Evolutionary conservation across 2,329 filamentous ascomycete genomes (phyloP).

Genomic region (Neofusicoccum laricinum): DNA sequence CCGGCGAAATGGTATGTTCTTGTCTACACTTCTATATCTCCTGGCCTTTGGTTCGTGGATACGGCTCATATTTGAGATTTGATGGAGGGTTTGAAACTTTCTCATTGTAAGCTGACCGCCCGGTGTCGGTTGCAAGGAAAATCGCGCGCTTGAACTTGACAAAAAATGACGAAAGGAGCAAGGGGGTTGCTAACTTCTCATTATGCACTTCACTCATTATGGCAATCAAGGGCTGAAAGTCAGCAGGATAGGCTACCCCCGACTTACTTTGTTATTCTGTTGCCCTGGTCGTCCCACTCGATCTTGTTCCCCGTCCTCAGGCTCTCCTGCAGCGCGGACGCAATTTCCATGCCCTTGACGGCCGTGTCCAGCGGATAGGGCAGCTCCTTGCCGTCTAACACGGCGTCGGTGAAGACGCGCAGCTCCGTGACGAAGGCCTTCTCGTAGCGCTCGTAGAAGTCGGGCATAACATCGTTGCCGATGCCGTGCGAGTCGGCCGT

Average conservation of each 20-base stretch:
- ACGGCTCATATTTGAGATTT: not conserved
- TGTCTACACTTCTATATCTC: not conserved
- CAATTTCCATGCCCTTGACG: constrained; percentile 16
- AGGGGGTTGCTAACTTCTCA: not conserved
- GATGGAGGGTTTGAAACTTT: not conserved
- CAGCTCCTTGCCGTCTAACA: constrained; percentile 1
- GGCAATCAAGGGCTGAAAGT: not conserved
- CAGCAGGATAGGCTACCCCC: not conserved
- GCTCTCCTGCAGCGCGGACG: constrained; percentile 8
- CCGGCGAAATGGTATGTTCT: not conserved
- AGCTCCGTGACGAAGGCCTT: constrained; percentile 17
- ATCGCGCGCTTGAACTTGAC: no score
- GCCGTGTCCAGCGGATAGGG: constrained; percentile 3
- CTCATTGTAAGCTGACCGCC: not conserved
- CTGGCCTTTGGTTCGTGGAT: not conserved
- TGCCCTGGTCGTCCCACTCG: constrained; percentile 9
- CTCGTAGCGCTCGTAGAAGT: constrained; percentile 17
- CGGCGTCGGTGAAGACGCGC: constrained; percentile 8
- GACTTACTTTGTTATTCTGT: constrained; percentile 10
- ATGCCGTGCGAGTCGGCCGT: constrained; percentile 4
- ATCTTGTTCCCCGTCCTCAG: constrained; percentile 16
- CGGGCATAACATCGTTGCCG: constrained; percentile 15
- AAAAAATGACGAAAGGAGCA: not conserved
- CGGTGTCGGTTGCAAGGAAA: not conserved
- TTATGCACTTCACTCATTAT: not conserved